phyloP scores from a whole-genome alignment of 2,329 filamentous ascomycete genomes.

The Botrytis byssoidea region DNA sequence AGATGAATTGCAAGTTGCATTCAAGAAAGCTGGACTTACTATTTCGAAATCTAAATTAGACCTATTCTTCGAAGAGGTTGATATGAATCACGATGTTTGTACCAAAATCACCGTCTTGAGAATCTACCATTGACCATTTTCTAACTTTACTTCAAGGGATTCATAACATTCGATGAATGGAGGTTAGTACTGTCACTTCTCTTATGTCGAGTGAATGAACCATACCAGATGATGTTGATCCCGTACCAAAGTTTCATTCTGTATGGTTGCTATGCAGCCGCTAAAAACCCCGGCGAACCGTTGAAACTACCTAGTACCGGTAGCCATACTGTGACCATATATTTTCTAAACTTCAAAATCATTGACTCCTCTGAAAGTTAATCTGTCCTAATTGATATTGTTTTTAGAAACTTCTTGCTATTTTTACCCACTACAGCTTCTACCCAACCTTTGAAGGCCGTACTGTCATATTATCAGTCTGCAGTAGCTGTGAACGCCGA shows the following conservation, averaged over 20 bases:
- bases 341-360: background rate
- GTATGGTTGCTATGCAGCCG: background rate
- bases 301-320: background rate
- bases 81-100: constrained; percentile 71
- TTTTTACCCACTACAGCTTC: constrained; percentile 72
- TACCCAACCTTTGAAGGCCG: constrained; percentile 70
- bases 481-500: constrained; percentile 88
- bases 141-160: constrained; percentile 41
- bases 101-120: background rate
- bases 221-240: background rate
- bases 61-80: constrained; percentile 86
- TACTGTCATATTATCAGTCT: constrained; percentile 87
- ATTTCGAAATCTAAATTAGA: constrained; percentile 76
- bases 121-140: constrained; percentile 5
- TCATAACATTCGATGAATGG: constrained; percentile 93
- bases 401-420: constrained; percentile 78
- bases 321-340: background rate
- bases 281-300: background rate
- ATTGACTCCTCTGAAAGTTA: background rate
- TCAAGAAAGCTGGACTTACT: constrained; percentile 72
- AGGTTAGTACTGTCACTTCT: constrained; percentile 59
- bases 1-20: constrained; percentile 76
- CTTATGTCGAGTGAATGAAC: background rate
- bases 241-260: background rate
- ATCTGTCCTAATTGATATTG: background rate